Base-by-base conservation (phyloP, 1,139 yeast genomes). In the Pichia sp. region DNA sequence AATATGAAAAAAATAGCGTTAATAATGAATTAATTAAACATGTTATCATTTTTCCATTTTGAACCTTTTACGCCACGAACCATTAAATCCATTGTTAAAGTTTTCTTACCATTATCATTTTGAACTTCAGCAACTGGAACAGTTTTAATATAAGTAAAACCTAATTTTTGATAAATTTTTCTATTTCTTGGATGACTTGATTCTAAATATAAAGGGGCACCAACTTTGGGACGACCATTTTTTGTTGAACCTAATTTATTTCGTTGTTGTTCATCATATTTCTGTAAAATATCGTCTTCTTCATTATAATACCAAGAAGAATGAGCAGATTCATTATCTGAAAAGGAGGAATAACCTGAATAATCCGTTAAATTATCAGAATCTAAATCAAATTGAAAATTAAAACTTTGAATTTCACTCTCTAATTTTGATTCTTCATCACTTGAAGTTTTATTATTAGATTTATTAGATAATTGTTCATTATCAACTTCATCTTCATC, bases 141-240 rank as follows among this genome's bases (percentile, higher is more conserved):
- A 28, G 75, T 71, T 46, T 68, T 68, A 53, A 69, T 66, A 50
- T 68, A 66, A 29, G 68, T 61, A 55, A 74, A 74, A 27, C 78
- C 77, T 54, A 74, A 60, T 57, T 73, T 73, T 47, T 66, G 66
- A 55, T 74, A 74, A 47, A 74, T 74, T 45, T 63, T 63, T 46
- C 78, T 65, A 55, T 74, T 74, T 49, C 70, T 65, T 24, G 76
- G 74, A 60, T 74, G 76, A 26, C 78, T 72, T 48, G 74, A 68
- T 58, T 74, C 80, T 54, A 74, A 66, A 55, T 74, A 74, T 45
- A 67, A 56, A 4, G 63, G 59, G 32, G 62, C 60, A 36, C 64
- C 64, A 7, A 50, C 41, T 32, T 51, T 52, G 16, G 47, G n/a
- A n/a, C n/a, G n/a, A n/a, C n/a, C n/a, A n/a, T n/a, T n/a, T n/a